These are phyloP conservation scores for Sugiyamaella valdiviana DNA, from an alignment of 805 yeast genomes.

Conservation along the genomic window DNA sequence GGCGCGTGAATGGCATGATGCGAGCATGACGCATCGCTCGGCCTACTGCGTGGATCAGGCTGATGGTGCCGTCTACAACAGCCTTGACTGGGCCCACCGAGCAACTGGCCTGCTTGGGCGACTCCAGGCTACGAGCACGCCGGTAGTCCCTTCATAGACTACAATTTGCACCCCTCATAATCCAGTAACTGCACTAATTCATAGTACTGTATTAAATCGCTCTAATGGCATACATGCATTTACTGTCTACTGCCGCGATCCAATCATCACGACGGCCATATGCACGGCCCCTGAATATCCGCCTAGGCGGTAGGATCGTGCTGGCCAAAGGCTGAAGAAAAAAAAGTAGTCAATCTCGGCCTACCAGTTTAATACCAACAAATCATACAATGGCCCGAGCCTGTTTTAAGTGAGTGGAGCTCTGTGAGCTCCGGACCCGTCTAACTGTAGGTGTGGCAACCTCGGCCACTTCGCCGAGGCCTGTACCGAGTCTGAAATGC, in stretches of 20 bases:
- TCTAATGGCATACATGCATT: not conserved
- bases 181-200: too few species aligned
- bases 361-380: not conserved
- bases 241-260: not conserved
- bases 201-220: too few species aligned
- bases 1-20: slow-evolving; percentile 59
- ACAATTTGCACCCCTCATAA: too few species aligned
- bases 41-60: slow-evolving; percentile 14
- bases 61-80: slow-evolving; percentile 21
- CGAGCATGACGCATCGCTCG: slow-evolving; percentile 17
- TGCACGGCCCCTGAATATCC: not conserved
- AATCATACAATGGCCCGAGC: slow-evolving; percentile 7
- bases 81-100: slow-evolving; percentile 20
- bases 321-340: not conserved
- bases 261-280: not conserved
- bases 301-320: not conserved
- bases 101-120: slow-evolving; percentile 15
- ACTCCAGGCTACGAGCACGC: slow-evolving; percentile 2
- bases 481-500: slow-evolving; percentile 73
- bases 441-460: slow-evolving; percentile 76
- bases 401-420: slow-evolving; percentile 11
- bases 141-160: not conserved
- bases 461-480: slow-evolving; percentile 86
- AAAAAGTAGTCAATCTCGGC: not conserved
- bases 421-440: not conserved